Conservation (phyloP, 2,329 filamentous ascomycete genomes). For the Alternaria brassicicola region DNA sequence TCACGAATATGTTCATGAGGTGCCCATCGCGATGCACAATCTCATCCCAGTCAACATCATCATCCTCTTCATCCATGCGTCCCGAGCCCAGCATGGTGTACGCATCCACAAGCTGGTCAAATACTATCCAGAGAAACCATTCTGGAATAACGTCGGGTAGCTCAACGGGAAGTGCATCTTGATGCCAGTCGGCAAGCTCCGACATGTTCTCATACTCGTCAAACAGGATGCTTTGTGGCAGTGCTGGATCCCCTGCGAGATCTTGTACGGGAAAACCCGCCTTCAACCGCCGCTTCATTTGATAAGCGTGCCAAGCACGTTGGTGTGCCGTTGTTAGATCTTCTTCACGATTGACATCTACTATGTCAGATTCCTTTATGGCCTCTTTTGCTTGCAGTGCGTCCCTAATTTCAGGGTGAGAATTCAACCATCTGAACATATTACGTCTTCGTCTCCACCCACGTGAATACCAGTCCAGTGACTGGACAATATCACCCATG, state of each 20-base stretch:
- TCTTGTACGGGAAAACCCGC: not conserved
- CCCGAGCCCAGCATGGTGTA: not conserved
- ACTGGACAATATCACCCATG: not conserved
- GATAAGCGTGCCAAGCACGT: not conserved
- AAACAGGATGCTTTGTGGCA: not conserved
- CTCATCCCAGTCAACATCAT: constrained; percentile 1
- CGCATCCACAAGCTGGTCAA: constrained; percentile 3
- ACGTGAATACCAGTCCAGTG: not conserved
- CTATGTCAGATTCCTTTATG: not conserved
- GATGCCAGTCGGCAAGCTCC: not conserved
- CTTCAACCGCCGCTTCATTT: not conserved
- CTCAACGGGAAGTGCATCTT: not conserved
- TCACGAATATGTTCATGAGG: constrained; percentile 8
- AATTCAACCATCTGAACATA: not conserved
- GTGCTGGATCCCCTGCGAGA: not conserved
- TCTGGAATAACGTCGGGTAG: not conserved
- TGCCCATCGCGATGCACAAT: constrained; percentile 9
- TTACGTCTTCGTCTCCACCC: not conserved
- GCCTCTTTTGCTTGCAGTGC: not conserved
- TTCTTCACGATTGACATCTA: not conserved
- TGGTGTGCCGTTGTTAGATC: not conserved
- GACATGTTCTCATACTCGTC: not conserved
- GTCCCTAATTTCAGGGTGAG: not conserved
- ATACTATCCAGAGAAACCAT: constrained; percentile 12
- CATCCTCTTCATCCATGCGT: not conserved